Evolutionary conservation across 2,329 filamentous ascomycete genomes (phyloP), one percentile per base, ranked within the genome.

Genomic region (Calonectria multiphialidica): DNA sequence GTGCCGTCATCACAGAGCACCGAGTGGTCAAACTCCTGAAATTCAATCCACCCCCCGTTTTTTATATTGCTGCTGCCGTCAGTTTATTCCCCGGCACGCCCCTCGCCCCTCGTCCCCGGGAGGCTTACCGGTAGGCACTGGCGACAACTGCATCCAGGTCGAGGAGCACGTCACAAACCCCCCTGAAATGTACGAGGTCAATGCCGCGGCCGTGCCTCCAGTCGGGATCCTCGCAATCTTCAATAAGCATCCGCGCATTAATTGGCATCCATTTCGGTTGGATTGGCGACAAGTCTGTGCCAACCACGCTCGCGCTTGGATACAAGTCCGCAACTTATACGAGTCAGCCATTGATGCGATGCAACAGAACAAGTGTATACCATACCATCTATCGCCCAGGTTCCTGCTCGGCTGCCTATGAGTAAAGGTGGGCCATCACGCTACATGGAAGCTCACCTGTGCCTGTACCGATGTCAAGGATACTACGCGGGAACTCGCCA

Each of bases 191-290:
- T 1, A 92, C 87, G 73, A 89, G 86, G 79, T 92, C 90, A 77
- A 89, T 91, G 66, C 87, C 83, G 5, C 84, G 81, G 62, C 88
- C 89, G 30, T 84, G 83, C 5, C 82, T 74, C 91, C 91, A 93
- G 10, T 89, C 86, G 57, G 88, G 85, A 74, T 92, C 82, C 70
- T 84, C 90, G 63, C 88, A 87, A 77, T 93, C 91, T 76, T 93
- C 91, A 12, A 93, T 86, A 70, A 91, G 84, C 82, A 92, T 92
- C 9, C 85, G 85, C n/a, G 90, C 86, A 77, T 93, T 93, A 13
- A 88, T 86, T 18, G 90, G 91, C 15, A 92, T 85, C 81, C 83
- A 86, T 42, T 80, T 81, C 2, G 86, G 84, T 74, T 88, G 86
- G 23, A 87, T 88, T 2, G 87, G 85, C 3, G 85, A 86, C 21